Evolutionary conservation across 441 rosid species (phyloP), one percentile per base, ranked within the genome.

Genomic region (Gossypium gossypioides): DNA sequence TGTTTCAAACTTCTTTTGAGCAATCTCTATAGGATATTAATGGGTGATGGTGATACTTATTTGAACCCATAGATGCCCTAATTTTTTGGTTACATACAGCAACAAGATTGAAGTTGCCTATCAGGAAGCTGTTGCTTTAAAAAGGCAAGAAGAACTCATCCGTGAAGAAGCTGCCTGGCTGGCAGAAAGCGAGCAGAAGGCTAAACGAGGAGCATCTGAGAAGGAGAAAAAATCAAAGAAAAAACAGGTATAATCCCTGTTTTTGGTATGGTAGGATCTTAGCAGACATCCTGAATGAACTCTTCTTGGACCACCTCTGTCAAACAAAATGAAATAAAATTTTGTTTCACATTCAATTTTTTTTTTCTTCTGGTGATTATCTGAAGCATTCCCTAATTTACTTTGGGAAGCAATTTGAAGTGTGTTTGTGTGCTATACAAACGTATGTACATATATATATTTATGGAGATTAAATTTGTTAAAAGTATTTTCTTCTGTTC

Each of bases 91-190:
- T 46, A 4, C 44, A 10, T 71, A 13, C 86, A 92, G 99, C 87
- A 89, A 84, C 75, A 92, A 89, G 82, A 87, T 92, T 76, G 93
- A 91, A 79, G 91, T 81, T 77, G 88, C 99, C 58, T 88, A 95
- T 80, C 94, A 88, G 90, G 99, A 95, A 81, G 96, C 97, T 46
- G 91, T 89, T 74, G 96, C 99, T 55, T 81, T 86, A 84, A 86
- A 81, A 83, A 89, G 90, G 85, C 99, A 95, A 79, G 99, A 95
- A 76, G 96, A 92, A 81, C 90, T 95, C 74, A 95, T 95, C 63
- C 95, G 96, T 65, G 97, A 93, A 84, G 96, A 94, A 83, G 97
- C 86, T 74, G 93, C 88, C 4, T 85, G 93, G 87, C 79, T 85
- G 75, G 96, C 92, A 74, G 97, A 82, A 81, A 86, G 81, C 44